phyloP scores from a whole-genome alignment of 306 rosid genomes.

The Spatholobus suberectus region DNA sequence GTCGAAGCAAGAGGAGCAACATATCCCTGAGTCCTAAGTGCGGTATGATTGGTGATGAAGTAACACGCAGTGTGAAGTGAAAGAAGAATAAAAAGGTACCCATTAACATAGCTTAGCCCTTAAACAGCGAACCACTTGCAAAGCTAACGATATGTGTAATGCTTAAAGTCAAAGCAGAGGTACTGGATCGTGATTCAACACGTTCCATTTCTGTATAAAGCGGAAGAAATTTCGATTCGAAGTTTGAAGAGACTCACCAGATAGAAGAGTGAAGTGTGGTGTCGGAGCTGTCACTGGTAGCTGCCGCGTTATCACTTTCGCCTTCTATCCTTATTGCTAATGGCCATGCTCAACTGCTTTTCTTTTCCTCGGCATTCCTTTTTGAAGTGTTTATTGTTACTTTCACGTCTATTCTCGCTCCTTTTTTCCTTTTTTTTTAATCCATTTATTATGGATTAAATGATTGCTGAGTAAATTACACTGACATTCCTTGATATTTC shows the following conservation, averaged over 20 bases:
- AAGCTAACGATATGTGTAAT: not conserved
- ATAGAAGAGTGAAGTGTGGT: not conserved
- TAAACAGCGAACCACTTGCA: not conserved
- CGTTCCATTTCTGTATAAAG: not conserved
- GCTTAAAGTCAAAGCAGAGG: not conserved
- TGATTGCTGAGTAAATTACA: too few relatives aligned
- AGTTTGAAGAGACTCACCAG: not conserved
- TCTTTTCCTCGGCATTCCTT: not conserved
- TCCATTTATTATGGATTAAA: not conserved
- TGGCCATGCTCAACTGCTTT: not conserved
- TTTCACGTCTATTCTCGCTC: not conserved
- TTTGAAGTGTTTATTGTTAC: not conserved
- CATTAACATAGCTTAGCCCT: not conserved
- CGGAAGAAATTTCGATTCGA: not conserved
- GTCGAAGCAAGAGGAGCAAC: not conserved
- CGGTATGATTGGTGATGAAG: not conserved
- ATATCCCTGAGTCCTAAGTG: not conserved
- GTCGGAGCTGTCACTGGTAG: not conserved
- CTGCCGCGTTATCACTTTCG: not conserved
- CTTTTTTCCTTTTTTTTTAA: not conserved
- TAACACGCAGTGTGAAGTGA: not conserved
- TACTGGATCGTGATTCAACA: not conserved
- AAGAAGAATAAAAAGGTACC: not conserved
- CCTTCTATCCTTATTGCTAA: slow-evolving; percentile 5
- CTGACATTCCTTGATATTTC: too few relatives aligned